Percentiles rank a stretch among this genome's conserved stretches.
Conservation (phyloP, 495 filamentous ascomycete genomes). For the Penicillium cosmopolitanum region DNA sequence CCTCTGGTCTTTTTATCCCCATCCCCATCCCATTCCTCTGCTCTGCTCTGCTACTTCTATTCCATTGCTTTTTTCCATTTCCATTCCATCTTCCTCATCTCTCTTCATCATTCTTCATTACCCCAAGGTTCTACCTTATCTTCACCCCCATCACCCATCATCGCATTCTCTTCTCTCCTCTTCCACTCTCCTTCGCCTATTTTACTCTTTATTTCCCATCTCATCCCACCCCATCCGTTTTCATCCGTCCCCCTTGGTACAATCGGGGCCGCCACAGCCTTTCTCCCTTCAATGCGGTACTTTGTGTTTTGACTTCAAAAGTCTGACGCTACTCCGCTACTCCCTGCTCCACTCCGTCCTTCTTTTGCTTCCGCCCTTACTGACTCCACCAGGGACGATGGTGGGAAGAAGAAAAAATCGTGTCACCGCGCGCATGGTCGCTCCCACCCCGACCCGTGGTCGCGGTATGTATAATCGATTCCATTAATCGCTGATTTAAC, state of each 20-base stretch:
- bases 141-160: background rate
- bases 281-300: background rate
- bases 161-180: slow-evolving; percentile 2
- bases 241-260: background rate
- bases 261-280: background rate
- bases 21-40: slow-evolving; percentile 1
- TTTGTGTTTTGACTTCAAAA: slow-evolving; percentile 2
- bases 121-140: background rate
- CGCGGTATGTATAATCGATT: slow-evolving; percentile 1
- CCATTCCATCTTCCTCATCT: background rate
- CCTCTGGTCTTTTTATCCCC: background rate
- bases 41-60: background rate
- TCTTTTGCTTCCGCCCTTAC: slow-evolving; percentile 1
- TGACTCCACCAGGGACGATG: slow-evolving; percentile 1
- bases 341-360: slow-evolving; percentile 2
- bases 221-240: background rate
- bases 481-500: background rate
- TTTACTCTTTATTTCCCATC: background rate
- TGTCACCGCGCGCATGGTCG: slow-evolving; percentile 3
- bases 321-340: slow-evolving; percentile 3
- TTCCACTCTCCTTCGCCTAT: background rate
- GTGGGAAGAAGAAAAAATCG: slow-evolving; percentile 5
- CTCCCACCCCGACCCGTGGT: background rate
- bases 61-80: too few relatives aligned
- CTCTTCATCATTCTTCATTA: slow-evolving; percentile 3